Base-by-base conservation (phyloP, 768 basidiomycete genomes). In the Gloeopeniophorella convolvens region DNA sequence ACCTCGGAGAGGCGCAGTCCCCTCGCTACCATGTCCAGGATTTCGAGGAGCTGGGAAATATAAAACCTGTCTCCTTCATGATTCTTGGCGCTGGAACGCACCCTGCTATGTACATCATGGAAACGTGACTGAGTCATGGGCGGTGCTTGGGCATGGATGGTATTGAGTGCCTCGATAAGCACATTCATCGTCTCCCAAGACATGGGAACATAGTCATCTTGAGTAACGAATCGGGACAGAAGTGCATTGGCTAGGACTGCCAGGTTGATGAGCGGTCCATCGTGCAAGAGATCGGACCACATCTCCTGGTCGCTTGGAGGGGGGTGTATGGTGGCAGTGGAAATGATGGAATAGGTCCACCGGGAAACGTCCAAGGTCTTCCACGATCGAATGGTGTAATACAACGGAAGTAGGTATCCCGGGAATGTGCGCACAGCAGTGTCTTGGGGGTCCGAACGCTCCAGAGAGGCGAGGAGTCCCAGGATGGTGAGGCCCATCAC, bases 151-250 rank as follows among this genome's bases (percentile, higher is more conserved):
- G 27, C 26, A 18, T 16, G 32, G 27, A 34, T 5, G 1, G 41
- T 46, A 15, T 13, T 26, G 20, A 51, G 45, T 13, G 28, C 32
- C 21, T 20, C 46, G 32, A 40, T 10, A 21, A 51, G 50, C 9
- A 51, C 13, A 20, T 51, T 33, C 26, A 51, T 32, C n/a, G 45
- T 30, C 16, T 16, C 41, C 50, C 50, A 51, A 20, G 39, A 51
- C 20, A 51, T 21, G 7, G 50, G 42, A 30, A 51, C 44, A n/a
- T 10, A 18, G 2, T 15, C 33, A 3, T 18, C 32, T 6, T 24
- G 32, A 11, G n/a, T 31, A 6, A 13, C 13, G 12, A 34, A 32
- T 13, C 21, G 4, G 8, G 4, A 15, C 16, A 21, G 44, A 35
- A 51, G 11, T 21, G 32, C 39, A 2, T 35, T n/a, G 7, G 44